Evolutionary conservation across 2,329 filamentous ascomycete species (phyloP).

Genomic region (Fusarium redolens): DNA sequence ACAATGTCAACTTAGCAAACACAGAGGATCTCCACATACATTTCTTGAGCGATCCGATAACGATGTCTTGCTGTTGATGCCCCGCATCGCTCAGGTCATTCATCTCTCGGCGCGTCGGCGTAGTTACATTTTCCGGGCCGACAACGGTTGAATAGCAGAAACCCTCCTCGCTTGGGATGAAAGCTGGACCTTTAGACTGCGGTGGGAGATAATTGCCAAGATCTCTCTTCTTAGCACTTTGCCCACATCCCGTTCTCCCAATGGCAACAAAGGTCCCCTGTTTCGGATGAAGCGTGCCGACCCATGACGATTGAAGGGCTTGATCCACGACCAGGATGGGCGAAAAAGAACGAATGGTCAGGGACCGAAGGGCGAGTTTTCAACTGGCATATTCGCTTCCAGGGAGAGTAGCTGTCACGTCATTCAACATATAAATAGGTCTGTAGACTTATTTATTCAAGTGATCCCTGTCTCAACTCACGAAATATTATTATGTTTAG

Average conservation of each 20-base stretch:
- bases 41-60: not conserved
- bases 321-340: too few species aligned
- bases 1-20: rapidly evolving
- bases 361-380: too few species aligned
- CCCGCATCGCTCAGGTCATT: not conserved
- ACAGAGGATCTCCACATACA: rapidly evolving
- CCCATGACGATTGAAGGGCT: rapidly evolving
- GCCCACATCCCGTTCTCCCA: not conserved
- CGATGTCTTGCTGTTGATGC: rapidly evolving
- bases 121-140: not conserved
- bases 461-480: too few species aligned
- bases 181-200: not conserved
- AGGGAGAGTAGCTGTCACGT: too few species aligned
- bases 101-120: too few species aligned
- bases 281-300: not conserved
- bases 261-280: not conserved
- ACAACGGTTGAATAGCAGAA: not conserved
- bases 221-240: rapidly evolving
- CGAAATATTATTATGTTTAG: too few species aligned
- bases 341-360: too few species aligned
- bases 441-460: too few species aligned
- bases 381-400: too few species aligned
- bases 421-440: too few species aligned
- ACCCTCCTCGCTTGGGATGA: rapidly evolving
- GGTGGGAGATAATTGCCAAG: not conserved